Base-by-base conservation (phyloP, 129 eudicot species). In the Centaurea solstitialis region DNA sequence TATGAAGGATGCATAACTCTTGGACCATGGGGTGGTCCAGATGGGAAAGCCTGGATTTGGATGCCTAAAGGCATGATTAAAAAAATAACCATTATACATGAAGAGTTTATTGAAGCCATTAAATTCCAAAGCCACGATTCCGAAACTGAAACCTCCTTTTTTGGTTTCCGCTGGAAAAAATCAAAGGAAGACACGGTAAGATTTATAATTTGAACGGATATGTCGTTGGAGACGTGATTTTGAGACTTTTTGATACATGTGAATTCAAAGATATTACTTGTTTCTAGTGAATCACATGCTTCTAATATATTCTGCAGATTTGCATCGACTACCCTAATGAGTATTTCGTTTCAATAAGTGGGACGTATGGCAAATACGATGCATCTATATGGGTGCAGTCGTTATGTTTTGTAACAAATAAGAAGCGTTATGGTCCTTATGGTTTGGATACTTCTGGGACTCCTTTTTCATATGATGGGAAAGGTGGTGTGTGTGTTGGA, bases 361-460 rank as follows among this genome's bases (percentile, higher is more conserved):
- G 62, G 21, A 17, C 62, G 8, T 53, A 1, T 62, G 89, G 75
- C 17, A n/a, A n/a, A n/a, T n/a, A n/a, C n/a, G n/a, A n/a, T 30
- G 0, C 37, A 5, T n/a, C n/a, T n/a, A 33, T 4, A 3, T 0
- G 0, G 38, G 61, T 86, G 30, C 33, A 0, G 7, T 53, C 62
- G 5, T 53, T 53, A 53, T 53, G 62, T 2, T 53, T 53, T 53
- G 62, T n/a, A 3, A 53, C 62, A 53, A 53, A 86, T 50, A 21
- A 20, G 20, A 74, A 20, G 7, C 9, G 9, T 5, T 83, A 82
- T 50, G 89, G 87, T 3, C 89, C 87, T 1, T 82, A 57, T 62
- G 89, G 89, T 21, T 1, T 0, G 0, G 17, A 18, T n/a, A n/a
- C n/a, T 6, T 10, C 9, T 2, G 76, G 75, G 9, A 7, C 8